Percentiles rank a stretch among this genome's conserved stretches.
Evolutionary conservation across 352 stramenopile species (phyloP).

Genomic region (Phytophthora syringae): DNA sequence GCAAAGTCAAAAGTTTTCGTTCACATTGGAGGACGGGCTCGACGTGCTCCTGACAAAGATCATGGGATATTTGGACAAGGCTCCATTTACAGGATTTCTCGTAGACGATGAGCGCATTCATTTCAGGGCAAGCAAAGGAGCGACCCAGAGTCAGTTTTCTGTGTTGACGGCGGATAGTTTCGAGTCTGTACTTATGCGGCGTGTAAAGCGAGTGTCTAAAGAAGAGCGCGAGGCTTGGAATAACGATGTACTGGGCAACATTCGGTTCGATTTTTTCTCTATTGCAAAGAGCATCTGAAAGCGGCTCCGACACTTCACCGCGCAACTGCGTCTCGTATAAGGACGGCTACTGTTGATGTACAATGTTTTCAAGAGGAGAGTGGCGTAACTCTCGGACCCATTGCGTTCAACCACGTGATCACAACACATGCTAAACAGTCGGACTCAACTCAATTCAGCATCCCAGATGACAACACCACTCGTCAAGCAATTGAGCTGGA

Average conservation of each 20-base stretch:
- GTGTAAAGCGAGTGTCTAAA: not conserved
- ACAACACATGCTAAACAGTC: too few species aligned
- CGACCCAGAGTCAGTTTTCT: not conserved
- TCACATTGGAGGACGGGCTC: too few species aligned
- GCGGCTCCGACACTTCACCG: not conserved
- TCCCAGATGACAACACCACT: too few species aligned
- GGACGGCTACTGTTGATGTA: not conserved
- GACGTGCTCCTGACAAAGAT: too few species aligned
- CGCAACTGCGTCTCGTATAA: not conserved
- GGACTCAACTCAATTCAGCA: too few species aligned
- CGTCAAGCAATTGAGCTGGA: too few species aligned
- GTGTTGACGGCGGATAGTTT: not conserved
- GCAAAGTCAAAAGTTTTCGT: too few species aligned
- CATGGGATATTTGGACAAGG: too few species aligned
- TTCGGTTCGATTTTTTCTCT: not conserved
- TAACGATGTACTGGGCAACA: not conserved
- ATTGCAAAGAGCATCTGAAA: not conserved
- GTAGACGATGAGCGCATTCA: slow-evolving; percentile 22
- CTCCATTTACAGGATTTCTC: too few species aligned
- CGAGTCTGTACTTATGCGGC: not conserved
- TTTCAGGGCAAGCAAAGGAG: not conserved
- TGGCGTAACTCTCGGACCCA: too few species aligned
- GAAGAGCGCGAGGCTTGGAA: too few species aligned
- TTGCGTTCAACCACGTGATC: too few species aligned
- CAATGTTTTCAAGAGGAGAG: not conserved